Evolutionary conservation across 768 basidiomycete species (phyloP), one percentile per base, ranked within the genome.

Genomic region (Trametes cinnabarina): DNA sequence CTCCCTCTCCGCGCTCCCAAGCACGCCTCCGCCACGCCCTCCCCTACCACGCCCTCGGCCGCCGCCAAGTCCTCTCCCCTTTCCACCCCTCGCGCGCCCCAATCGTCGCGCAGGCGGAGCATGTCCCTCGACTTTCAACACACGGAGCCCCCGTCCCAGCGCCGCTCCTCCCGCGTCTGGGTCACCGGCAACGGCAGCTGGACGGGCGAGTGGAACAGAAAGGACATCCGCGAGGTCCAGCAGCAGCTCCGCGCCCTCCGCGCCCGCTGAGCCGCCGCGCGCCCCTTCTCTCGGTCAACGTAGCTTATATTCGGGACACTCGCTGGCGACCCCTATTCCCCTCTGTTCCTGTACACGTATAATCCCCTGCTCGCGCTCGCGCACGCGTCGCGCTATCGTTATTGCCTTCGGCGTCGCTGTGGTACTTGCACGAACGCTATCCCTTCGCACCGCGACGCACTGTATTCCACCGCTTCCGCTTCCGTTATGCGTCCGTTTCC

Each of bases 151-250:
- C 23, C 49, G 3, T 20, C 42, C 9, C n/a, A 44, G 51, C 23
- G 47, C 22, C 60, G 53, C 26, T 51, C 60, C 23, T 61, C 63
- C 43, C 50, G 58, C 20, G 63, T 63, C 46, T 68, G 69, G 66
- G 57, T 55, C 22, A 62, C 62, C 1, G 65, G 65, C 48, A 25
- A 30, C 53, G 59, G 48, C 58, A 69, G 9, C 25, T 77, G 76
- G 76, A 66, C 65, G 11, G 76, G 76, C 48, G 75, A 75, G 55
- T 77, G 76, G 76, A 77, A 77, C 61, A 66, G 74, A 26, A 51
- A 64, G 23, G 66, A 74, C 58, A 77, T 77, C 28, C 58, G 58
- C 44, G 73, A 76, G 26, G 76, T 77, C 40, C 76, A 76, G 54
- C 67, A 61, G 26, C 70, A 75, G 54, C 69, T 77, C 32, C 65